Conservation (phyloP, 495 filamentous ascomycete genomes). For the Aspergillus incahuasiensis region DNA sequence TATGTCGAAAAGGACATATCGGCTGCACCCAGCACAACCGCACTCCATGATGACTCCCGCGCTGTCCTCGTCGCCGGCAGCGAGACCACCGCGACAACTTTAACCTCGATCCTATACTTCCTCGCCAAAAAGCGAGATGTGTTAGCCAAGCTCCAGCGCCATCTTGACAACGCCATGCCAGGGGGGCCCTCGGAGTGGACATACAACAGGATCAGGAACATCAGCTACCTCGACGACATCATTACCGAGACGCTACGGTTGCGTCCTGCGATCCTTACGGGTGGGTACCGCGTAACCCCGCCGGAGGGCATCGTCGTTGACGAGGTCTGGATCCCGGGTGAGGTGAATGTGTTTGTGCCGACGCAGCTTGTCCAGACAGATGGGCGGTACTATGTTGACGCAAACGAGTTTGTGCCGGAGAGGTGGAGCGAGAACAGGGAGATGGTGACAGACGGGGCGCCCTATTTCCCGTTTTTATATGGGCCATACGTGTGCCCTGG, state of each 20-base stretch:
- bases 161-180: conserved; percentile 15
- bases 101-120: not conserved
- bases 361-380: conserved; percentile 32
- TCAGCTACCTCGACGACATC: conserved; percentile 37
- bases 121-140: not conserved
- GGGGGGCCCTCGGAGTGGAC: conserved; percentile 12
- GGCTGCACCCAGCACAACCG: not conserved
- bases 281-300: conserved; percentile 36
- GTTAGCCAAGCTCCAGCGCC: not conserved
- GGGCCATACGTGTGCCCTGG: conserved; percentile 29
- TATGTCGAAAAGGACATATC: conserved; percentile 7
- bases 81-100: not conserved
- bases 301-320: conserved; percentile 42
- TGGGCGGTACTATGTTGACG: conserved; percentile 27
- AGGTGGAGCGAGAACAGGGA: conserved; percentile 43
- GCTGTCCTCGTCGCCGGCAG: not conserved
- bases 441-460: conserved; percentile 43
- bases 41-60: not conserved
- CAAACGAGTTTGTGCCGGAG: conserved; percentile 49
- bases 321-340: conserved; percentile 40
- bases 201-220: conserved; percentile 20
- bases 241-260: conserved; percentile 51
- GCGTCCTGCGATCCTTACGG: conserved; percentile 37
- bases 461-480: conserved; percentile 47
- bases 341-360: conserved; percentile 32